Percentiles rank a stretch among this genome's conserved stretches.
These are phyloP conservation scores for Ophiostoma ulmi DNA, from an alignment of 2,329 filamentous ascomycete genomes.

Conservation along the genomic window DNA sequence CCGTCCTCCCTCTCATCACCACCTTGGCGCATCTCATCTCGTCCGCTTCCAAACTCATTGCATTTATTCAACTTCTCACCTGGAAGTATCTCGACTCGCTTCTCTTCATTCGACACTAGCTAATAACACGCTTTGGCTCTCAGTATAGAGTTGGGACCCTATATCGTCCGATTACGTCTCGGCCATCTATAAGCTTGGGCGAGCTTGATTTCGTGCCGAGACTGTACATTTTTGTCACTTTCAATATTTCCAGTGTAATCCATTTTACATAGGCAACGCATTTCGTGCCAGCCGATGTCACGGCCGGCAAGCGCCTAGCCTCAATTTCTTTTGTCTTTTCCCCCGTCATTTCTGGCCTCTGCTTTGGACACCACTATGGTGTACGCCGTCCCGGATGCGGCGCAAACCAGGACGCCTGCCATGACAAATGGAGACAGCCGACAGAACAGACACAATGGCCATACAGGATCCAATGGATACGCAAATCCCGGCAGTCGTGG, in stretches of 20 bases:
- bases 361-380: not conserved
- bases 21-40: not conserved
- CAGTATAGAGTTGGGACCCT: not conserved
- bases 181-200: not conserved
- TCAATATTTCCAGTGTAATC: not conserved
- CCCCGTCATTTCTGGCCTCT: not conserved
- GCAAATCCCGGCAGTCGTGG: not conserved
- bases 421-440: not conserved
- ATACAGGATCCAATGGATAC: not conserved
- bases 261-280: not conserved
- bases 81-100: not conserved
- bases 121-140: not conserved
- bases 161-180: not conserved
- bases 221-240: not conserved
- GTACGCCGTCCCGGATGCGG: conserved; percentile 1
- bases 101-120: not conserved
- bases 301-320: not conserved
- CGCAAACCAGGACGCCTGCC: not conserved
- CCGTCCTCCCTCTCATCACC: not conserved
- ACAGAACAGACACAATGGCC: not conserved
- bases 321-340: not conserved
- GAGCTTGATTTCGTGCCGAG: not conserved
- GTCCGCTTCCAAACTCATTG: not conserved
- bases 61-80: not conserved
- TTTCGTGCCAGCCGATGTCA: not conserved